These are phyloP conservation scores for Apiospora phragmitis DNA, from an alignment of 2,329 filamentous ascomycete species.

Conservation along the genomic window DNA sequence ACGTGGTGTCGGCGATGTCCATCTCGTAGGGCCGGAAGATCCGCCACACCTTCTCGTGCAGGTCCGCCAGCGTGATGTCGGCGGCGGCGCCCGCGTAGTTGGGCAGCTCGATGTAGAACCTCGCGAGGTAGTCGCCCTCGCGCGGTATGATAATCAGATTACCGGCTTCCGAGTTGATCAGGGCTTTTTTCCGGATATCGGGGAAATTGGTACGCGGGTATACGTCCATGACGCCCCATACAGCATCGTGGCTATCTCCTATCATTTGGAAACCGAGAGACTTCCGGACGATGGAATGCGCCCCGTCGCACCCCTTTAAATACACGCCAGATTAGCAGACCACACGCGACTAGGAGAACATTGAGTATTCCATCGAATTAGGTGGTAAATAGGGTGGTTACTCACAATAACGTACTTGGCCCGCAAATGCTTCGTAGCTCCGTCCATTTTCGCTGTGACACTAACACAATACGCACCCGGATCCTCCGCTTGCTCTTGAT, in stretches of 20 bases:
- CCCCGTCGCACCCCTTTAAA: slow-evolving; percentile 44
- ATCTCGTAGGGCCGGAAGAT: slow-evolving; percentile 57
- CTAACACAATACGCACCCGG: slow-evolving; percentile 43
- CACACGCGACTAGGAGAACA: neutral
- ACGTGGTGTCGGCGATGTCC: slow-evolving; percentile 54
- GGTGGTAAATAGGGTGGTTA: slow-evolving; percentile 9
- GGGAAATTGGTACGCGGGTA: slow-evolving; percentile 59
- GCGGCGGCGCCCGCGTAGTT: slow-evolving; percentile 45
- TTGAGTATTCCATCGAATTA: neutral
- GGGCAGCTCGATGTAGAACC: slow-evolving; percentile 64
- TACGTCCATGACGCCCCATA: slow-evolving; percentile 47
- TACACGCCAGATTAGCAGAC: neutral
- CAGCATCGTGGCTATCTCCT: slow-evolving; percentile 34
- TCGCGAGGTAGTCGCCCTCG: slow-evolving; percentile 56
- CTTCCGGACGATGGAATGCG: slow-evolving; percentile 52
- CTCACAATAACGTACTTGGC: slow-evolving; percentile 55
- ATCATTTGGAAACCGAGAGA: slow-evolving; percentile 58
- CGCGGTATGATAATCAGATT: slow-evolving; percentile 63
- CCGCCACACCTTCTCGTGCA: slow-evolving; percentile 51
- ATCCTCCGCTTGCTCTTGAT: slow-evolving; percentile 38
- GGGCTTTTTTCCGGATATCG: slow-evolving; percentile 59
- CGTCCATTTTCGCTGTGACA: slow-evolving; percentile 43
- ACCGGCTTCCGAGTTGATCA: slow-evolving; percentile 55
- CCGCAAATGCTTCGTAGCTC: slow-evolving; percentile 38
- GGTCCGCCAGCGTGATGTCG: slow-evolving; percentile 51